Evolutionary conservation across 441 rosid genomes (phyloP), one percentile per base, ranked within the genome.

Genomic region (Viola pubescens): DNA sequence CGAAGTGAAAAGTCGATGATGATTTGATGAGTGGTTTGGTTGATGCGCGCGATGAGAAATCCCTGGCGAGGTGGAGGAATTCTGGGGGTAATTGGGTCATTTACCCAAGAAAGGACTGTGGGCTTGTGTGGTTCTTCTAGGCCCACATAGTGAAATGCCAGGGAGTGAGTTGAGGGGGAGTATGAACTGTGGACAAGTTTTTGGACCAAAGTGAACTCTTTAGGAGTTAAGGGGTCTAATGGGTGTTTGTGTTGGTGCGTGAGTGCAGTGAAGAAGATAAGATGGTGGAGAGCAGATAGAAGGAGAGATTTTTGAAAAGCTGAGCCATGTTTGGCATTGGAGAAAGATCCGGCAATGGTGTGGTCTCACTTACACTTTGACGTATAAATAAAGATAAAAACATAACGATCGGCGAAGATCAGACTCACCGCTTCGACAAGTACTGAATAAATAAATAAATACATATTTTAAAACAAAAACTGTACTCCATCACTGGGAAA

Each of bases 91-190:
- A 61, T 8, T 1, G 54, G 14, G n/a, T 34, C 10, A 16, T 56
- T 57, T 37, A 67, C 55, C 77, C 79, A 76, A 3, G 72, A 58
- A 26, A 69, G 55, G 47, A 81, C 46, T 8, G 26, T 7, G 5
- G 66, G 45, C 52, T 76, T 81, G 40, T 60, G 50, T 16, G 81
- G 82, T 47, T 81, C 77, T 46, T 80, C 73, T 7, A 77, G 65
- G 58, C 80, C 80, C 3, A 71, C 68, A 12, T 62, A 77, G 0
- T 76, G 85, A 67, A 72, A 73, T 53, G 75, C 48, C 11, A 65
- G 38, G 58, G 7, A 34, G 56, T 39, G 40, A 0, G 54, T 39
- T 41, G 66, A 53, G 49, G 40, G 8, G n/a, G 68, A 60, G 54
- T 43, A 56, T 5, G 63, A 26, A 37, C 39, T 13, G 5, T 49